Percentiles rank a stretch among this genome's conserved stretches.
phyloP scores from a whole-genome alignment of 169 alveolate genomes.

The Plasmodium chabaudi region DNA sequence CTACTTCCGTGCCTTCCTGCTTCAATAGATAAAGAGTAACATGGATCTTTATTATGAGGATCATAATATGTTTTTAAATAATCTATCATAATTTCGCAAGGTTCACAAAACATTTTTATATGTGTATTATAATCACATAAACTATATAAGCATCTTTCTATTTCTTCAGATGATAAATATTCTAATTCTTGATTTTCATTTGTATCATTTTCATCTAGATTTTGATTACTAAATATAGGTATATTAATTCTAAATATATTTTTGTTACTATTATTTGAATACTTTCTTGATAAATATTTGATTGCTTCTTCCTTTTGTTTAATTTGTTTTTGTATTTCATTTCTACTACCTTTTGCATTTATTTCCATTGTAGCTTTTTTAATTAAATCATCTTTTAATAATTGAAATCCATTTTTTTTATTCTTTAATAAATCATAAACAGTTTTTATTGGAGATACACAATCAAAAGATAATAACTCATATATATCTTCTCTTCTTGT shows the following conservation, averaged over 20 bases:
- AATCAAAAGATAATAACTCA: constrained; percentile 88
- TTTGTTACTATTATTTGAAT: constrained; percentile 75
- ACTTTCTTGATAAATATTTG: constrained; percentile 77
- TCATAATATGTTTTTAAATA: constrained; percentile 82
- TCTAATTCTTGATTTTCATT: constrained; percentile 72
- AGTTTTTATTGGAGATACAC: constrained; percentile 89
- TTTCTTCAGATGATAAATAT: constrained; percentile 89
- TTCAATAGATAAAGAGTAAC: constrained; percentile 83
- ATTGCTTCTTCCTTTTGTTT: constrained; percentile 86
- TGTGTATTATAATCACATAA: constrained; percentile 92
- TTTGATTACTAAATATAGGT: constrained; percentile 80
- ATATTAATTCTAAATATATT: constrained; percentile 64
- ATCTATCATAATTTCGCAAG: constrained; percentile 89
- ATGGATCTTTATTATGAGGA: constrained; percentile 84
- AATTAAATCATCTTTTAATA: constrained; percentile 89
- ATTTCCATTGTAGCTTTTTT: constrained; percentile 89
- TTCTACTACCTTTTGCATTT: constrained; percentile 58
- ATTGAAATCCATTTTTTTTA: constrained; percentile 86
- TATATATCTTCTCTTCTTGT: constrained; percentile 88
- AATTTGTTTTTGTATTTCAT: constrained; percentile 85
- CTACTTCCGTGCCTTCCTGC: constrained; percentile 89
- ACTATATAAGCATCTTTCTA: constrained; percentile 93
- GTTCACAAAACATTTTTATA: constrained; percentile 87
- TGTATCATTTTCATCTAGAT: constrained; percentile 59
- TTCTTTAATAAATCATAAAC: constrained; percentile 87